Evolutionary conservation across 2,329 filamentous ascomycete genomes (phyloP).

Genomic region (Cordyceps tenuipes): DNA sequence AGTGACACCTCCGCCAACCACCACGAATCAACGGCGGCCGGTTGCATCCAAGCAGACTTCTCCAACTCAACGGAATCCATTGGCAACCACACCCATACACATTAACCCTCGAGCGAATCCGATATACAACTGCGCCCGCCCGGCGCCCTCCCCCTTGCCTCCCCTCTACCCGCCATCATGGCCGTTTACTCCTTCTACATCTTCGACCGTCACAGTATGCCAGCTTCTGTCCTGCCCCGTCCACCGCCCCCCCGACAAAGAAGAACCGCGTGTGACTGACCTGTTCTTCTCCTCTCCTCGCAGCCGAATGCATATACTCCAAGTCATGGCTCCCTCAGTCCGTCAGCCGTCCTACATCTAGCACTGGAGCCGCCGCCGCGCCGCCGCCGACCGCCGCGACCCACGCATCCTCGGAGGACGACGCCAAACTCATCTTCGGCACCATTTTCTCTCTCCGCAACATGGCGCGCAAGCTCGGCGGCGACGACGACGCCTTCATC

Average conservation of each 20-base stretch:
- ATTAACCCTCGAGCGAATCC: background rate
- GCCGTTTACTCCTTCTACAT: constrained; percentile 97
- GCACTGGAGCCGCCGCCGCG: constrained; percentile 12
- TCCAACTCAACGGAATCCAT: background rate
- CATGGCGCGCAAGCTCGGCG: constrained; percentile 92
- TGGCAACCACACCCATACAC: background rate
- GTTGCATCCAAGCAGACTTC: background rate
- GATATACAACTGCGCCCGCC: background rate
- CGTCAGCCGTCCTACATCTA: constrained; percentile 28
- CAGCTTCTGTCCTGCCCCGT: background rate
- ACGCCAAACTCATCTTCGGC: constrained; percentile 95
- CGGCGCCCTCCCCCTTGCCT: background rate
- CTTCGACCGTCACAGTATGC: constrained; percentile 92
- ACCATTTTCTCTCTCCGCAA: constrained; percentile 94
- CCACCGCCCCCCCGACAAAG: background rate
- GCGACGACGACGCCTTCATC: constrained; percentile 89
- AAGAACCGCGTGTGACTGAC: background rate
- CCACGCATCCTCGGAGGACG: constrained; percentile 49
- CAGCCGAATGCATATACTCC: constrained; percentile 96
- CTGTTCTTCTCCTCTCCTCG: background rate
- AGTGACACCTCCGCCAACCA: background rate
- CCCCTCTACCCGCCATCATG: constrained; percentile 47
- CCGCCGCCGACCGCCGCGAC: constrained; percentile 16
- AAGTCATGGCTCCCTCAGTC: constrained; percentile 67
- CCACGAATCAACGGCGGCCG: background rate